Base-by-base conservation (phyloP, 2,329 filamentous ascomycete genomes). In the Venturia effusa region DNA sequence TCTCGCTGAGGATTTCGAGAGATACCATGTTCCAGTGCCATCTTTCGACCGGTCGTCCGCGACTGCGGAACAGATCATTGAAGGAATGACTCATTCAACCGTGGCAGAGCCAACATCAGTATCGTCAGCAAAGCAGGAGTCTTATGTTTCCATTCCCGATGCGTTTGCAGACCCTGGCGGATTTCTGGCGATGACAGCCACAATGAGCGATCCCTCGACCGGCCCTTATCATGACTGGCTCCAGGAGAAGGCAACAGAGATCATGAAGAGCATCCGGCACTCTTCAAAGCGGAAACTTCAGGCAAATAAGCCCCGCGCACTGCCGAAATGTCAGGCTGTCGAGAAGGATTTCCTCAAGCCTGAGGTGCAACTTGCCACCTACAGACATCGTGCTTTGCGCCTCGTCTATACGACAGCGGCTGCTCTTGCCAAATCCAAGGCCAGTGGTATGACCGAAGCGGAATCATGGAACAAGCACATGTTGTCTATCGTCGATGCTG, bases 391-490 rank as follows among this genome's bases (percentile, higher is more conserved):
- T 15, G 69, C 69, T 27, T 66, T 67, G 17, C 66, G 67, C 13
- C 48, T 69, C 1, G 41, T 68, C 8, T 27, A 65, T 37, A 62
- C 64, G 6, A 65, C 64, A 3, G 64, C 68, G 45, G 48, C 3
- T 24, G 24, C 48, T 54, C 27, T 54, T 11, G 27, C 55, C 30
- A 59, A 59, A 39, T 59, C 30, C 6, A 60, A 51, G 0, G 61
- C 67, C 7, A 60, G 61, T 8, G 19, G 61, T 24, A 67, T 67
- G 1, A 59, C 45, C 0, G 67, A 66, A 19, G 63, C 61, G 3
- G 64, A 71, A 24, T 69, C 69, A 1, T 72, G 70, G 69, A 72
- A 70, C 51, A 66, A 69, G 40, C 64, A 72, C 45, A 70, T 72
- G 68, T 68, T 72, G 67, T 45, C 66, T 41, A 66, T 70, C 41